Evolutionary conservation across 345 rosid genomes (phyloP).

Genomic region (Syzygium oleosum): DNA sequence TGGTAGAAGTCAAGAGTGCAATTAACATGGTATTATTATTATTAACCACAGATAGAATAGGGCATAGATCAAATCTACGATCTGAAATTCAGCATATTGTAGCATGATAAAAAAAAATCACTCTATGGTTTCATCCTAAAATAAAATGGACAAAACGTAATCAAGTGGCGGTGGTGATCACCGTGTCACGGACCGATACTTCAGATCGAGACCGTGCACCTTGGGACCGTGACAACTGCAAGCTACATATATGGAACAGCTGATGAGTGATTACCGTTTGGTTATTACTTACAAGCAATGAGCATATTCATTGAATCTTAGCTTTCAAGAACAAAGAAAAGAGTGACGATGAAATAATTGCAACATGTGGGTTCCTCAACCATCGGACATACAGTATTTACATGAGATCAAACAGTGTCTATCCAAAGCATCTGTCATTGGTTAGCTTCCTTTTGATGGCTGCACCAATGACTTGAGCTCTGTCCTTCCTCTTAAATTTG

Average conservation of each 20-base stretch:
- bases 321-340: conserved; percentile 4
- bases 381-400: not conserved
- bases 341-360: not conserved
- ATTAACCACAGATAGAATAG: not conserved
- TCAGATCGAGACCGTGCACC: too few species aligned
- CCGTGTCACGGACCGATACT: too few species aligned
- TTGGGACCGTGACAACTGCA: not conserved
- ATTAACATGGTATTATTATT: not conserved
- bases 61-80: not conserved
- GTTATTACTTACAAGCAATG: not conserved
- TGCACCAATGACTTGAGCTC: not conserved
- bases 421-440: not conserved
- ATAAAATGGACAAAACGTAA: not conserved
- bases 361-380: not conserved
- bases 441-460: not conserved
- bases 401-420: not conserved
- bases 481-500: not conserved
- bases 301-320: conserved; percentile 3
- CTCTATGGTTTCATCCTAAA: not conserved
- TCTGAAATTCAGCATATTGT: not conserved
- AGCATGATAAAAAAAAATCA: not conserved
- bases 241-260: not conserved
- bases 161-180: not conserved
- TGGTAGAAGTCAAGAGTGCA: not conserved
- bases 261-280: not conserved